Percentiles rank a stretch among this genome's conserved stretches.
These are phyloP conservation scores for Cercospora brassicicola DNA, from an alignment of 2,329 filamentous ascomycete species.

Conservation along the genomic window DNA sequence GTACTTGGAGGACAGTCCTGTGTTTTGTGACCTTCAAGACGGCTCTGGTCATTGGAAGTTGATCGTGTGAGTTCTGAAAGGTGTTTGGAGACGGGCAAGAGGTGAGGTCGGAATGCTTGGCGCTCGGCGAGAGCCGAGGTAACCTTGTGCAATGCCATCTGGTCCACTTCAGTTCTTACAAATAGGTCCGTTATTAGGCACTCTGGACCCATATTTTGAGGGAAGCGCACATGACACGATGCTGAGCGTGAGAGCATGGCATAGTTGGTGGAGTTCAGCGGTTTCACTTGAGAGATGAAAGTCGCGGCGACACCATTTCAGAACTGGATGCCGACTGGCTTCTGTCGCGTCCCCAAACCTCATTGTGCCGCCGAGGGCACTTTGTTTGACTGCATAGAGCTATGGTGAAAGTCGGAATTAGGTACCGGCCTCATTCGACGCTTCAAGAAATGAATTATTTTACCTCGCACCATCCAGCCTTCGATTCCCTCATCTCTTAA, in stretches of 20 bases:
- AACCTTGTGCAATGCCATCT: not conserved
- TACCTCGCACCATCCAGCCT: too few relatives aligned
- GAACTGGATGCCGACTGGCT: not conserved
- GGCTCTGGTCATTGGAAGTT: conserved; percentile 16
- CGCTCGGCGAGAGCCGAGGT: conserved; percentile 4
- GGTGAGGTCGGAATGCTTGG: conserved; percentile 5
- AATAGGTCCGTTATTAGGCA: not conserved
- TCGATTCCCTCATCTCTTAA: not conserved
- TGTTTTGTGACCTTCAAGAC: conserved; percentile 12
- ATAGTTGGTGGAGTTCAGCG: not conserved
- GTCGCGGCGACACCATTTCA: not conserved
- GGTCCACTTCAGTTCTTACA: not conserved
- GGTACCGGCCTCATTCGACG: not conserved
- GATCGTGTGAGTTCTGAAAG: not conserved
- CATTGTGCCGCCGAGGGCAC: too few relatives aligned
- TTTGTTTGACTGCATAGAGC: too few relatives aligned
- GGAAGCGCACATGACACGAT: not conserved
- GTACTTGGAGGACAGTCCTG: conserved; percentile 7
- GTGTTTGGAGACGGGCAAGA: not conserved
- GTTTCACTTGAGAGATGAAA: not conserved
- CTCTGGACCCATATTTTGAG: not conserved
- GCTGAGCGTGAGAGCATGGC: not conserved
- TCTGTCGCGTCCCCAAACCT: too few relatives aligned
- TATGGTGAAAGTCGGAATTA: not conserved
- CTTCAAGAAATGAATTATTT: not conserved